Conservation (phyloP, 2,329 filamentous ascomycete genomes). For the Ophiocordyceps camponoti-leonardi region DNA sequence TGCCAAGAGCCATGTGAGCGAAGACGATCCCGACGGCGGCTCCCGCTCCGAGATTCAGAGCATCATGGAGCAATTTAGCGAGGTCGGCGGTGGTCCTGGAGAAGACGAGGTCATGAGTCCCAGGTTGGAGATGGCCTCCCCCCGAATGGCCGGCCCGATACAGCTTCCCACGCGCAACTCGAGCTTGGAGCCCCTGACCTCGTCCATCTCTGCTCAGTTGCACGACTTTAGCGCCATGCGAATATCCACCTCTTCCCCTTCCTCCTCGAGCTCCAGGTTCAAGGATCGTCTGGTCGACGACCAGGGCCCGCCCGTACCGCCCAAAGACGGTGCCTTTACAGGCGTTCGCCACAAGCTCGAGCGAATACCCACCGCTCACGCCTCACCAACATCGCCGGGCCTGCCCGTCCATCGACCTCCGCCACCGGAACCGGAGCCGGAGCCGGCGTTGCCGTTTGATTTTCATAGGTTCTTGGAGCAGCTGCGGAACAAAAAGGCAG, state of each 20-base stretch:
- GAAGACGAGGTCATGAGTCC: constrained; percentile 87
- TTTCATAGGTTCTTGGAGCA: constrained; percentile 96
- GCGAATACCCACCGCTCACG: constrained; percentile 10
- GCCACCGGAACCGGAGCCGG: constrained; percentile 58
- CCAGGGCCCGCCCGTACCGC: constrained; percentile 37
- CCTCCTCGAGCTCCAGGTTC: constrained; percentile 17
- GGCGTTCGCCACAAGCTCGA: constrained; percentile 21
- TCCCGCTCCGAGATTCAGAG: constrained; percentile 81
- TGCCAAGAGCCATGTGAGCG: constrained; percentile 26
- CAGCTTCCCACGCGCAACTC: constrained; percentile 72
- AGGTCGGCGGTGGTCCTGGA: constrained; percentile 51
- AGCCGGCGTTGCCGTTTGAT: constrained; percentile 80
- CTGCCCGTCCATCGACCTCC: constrained; percentile 43
- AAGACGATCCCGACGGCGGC: constrained; percentile 48
- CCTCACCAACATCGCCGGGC: constrained; percentile 26
- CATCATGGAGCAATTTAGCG: constrained; percentile 93
- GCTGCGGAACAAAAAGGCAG: constrained; percentile 88
- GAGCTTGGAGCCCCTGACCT: constrained; percentile 58
- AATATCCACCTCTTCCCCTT: constrained; percentile 21
- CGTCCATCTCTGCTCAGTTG: constrained; percentile 29
- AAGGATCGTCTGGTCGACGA: constrained; percentile 25
- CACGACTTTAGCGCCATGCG: constrained; percentile 27
- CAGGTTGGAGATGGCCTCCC: constrained; percentile 64
- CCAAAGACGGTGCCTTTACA: constrained; percentile 36
- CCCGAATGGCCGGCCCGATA: constrained; percentile 47